Evolutionary conservation across 371 early-diverging fungal species (phyloP).

Genomic region (Lichtheimia ornata): DNA sequence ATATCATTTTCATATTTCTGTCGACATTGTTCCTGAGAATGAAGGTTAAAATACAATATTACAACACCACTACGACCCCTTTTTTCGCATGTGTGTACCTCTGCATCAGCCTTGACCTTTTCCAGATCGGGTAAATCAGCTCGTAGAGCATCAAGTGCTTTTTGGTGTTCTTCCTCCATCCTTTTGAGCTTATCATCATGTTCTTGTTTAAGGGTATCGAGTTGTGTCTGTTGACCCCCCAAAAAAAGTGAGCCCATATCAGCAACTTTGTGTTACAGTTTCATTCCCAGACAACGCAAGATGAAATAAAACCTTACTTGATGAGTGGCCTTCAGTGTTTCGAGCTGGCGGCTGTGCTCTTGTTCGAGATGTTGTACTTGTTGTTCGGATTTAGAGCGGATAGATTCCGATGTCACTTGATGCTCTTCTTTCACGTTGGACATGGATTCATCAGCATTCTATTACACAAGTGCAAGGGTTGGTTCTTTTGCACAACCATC

Average conservation of each 20-base stretch:
- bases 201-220: conserved; percentile 10
- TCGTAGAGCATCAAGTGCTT: conserved; percentile 6
- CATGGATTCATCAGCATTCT: conserved; percentile 5
- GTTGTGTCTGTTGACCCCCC: conserved; percentile 8
- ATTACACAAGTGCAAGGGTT: neutral
- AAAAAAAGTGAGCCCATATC: conserved; percentile 3
- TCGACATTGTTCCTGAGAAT: neutral
- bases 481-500: neutral
- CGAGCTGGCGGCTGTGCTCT: conserved; percentile 4
- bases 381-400: neutral
- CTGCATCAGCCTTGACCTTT: neutral
- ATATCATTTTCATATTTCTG: conserved; percentile 2
- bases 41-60: neutral
- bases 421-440: neutral
- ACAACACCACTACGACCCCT: neutral
- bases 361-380: neutral
- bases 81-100: neutral
- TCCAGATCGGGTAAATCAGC: neutral
- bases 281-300: neutral
- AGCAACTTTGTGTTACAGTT: neutral
- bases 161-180: conserved; percentile 4
- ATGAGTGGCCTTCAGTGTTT: conserved; percentile 9
- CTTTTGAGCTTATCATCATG: conserved; percentile 14
- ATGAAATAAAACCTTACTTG: conserved; percentile 3
- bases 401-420: neutral